A percentile compares a stretch with the other conserved stretches of the same genome.
Evolutionary conservation across 2,329 filamentous ascomycete species (phyloP).

Genomic region (Phialophora tarda): DNA sequence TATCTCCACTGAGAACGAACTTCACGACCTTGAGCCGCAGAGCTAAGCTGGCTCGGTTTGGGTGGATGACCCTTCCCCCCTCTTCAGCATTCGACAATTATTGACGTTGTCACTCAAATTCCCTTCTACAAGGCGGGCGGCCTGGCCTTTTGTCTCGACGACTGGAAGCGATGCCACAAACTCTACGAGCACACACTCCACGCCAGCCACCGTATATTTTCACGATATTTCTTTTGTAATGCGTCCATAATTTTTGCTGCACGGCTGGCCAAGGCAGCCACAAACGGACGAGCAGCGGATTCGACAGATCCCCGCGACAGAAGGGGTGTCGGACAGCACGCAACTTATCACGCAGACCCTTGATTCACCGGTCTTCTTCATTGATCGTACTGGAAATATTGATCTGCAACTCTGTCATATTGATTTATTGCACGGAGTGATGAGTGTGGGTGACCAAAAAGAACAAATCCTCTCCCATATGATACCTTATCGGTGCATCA

Average conservation of each 20-base stretch:
- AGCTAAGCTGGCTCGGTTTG: slow-evolving; percentile 36
- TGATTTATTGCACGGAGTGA: slow-evolving; percentile 40
- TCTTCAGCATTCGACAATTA: slow-evolving; percentile 24
- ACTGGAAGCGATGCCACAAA: slow-evolving; percentile 6
- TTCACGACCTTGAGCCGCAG: slow-evolving; percentile 37
- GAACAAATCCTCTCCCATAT: neutral
- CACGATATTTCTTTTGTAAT: slow-evolving; percentile 33
- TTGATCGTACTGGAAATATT: slow-evolving; percentile 40
- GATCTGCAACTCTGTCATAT: slow-evolving; percentile 41
- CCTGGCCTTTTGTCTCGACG: slow-evolving; percentile 8
- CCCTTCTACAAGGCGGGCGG: slow-evolving; percentile 16
- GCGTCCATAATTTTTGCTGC: slow-evolving; percentile 16
- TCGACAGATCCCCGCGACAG: slow-evolving; percentile 10
- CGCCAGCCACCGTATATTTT: slow-evolving; percentile 5
- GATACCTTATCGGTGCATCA: neutral
- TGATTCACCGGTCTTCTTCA: slow-evolving; percentile 40
- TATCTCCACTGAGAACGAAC: slow-evolving; percentile 31
- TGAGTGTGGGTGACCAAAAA: slow-evolving; percentile 23
- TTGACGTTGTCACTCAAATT: slow-evolving; percentile 25
- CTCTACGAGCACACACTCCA: slow-evolving; percentile 6
- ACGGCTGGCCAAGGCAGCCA: slow-evolving; percentile 16
- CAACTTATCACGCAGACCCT: slow-evolving; percentile 30
- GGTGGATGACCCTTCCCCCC: slow-evolving; percentile 25
- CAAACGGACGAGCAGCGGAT: slow-evolving; percentile 13
- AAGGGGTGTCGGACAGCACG: slow-evolving; percentile 21